Percentiles rank a stretch among this genome's conserved stretches.
These are phyloP conservation scores for Seiridium cupressi DNA, from an alignment of 2,329 filamentous ascomycete species.

Conservation along the genomic window DNA sequence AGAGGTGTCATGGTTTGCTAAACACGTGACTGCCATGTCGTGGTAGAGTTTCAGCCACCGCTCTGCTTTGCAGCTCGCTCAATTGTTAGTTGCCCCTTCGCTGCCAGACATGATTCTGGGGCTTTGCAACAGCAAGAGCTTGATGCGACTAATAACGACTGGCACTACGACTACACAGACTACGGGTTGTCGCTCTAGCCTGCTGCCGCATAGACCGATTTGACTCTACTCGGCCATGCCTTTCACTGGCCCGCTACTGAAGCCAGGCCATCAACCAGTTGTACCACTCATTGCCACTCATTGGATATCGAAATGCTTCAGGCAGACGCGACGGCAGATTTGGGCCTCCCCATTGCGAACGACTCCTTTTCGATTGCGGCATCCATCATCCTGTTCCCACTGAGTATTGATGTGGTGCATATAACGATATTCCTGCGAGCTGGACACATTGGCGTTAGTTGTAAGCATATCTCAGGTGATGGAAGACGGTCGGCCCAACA, in stretches of 20 bases:
- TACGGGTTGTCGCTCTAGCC: too few species aligned
- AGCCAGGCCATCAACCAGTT: too few species aligned
- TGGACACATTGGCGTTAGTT: constrained; percentile 27
- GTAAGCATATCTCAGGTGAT: background rate
- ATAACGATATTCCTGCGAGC: constrained; percentile 82
- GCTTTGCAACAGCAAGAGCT: too few species aligned
- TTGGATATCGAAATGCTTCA: background rate
- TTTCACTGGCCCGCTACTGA: background rate
- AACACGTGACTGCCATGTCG: constrained; percentile 4
- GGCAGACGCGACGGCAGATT: constrained; percentile 14
- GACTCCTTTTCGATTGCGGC: constrained; percentile 73
- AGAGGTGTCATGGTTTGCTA: background rate
- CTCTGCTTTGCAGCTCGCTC: background rate
- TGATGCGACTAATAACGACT: too few species aligned
- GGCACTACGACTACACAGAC: too few species aligned
- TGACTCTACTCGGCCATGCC: too few species aligned
- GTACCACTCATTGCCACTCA: too few species aligned
- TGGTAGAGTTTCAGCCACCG: constrained; percentile 8
- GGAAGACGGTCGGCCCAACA: constrained; percentile 10
- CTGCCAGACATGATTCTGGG: too few species aligned
- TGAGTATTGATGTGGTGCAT: constrained; percentile 88
- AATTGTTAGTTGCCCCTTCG: too few species aligned
- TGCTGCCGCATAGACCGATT: too few species aligned
- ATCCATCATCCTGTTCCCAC: constrained; percentile 85
- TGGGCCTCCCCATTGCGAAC: constrained; percentile 46